Evolutionary conservation across 2,329 filamentous ascomycete species (phyloP), one percentile per base, ranked within the genome.

Genomic region (Microascus cirrosus): DNA sequence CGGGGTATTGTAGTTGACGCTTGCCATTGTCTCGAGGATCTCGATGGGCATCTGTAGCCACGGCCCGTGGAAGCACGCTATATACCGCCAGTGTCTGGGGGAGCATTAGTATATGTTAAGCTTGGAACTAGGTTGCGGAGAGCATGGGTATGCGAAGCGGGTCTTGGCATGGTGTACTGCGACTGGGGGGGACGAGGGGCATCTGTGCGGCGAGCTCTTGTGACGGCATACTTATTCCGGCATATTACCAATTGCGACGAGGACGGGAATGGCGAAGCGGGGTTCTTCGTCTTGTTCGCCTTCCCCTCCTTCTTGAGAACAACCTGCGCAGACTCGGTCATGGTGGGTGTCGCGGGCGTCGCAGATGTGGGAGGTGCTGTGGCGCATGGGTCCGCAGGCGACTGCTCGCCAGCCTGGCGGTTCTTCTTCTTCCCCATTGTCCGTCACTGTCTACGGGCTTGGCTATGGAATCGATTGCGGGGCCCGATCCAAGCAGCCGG

Each of bases 41-140:
- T 93, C 89, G 61, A 84, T 81, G 22, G 89, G 87, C 59, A 93
- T 77, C 70, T 90, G 86, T 15, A 92, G 81, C 90, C 90, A 94
- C 63, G 88, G 85, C 25, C 89, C 90, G 67, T 92, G 86, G 66
- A 89, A 94, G 32, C 85, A 87, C 24, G 88, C 91, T 60, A 94
- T 91, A 69, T 90, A 90, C 62, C 85, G 82, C 89, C 89, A 93
- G 73, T 93, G 88, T 69, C 89, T 93, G 56, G 36, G 55, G 10
- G 22, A 18, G 24, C 48, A n/a, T 56, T 48, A 56, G 36, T 15
- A 28, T 36, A 54, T n/a, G 25, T 28, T 12, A n/a, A 10, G 18
- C 7, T 28, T 53, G 8, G 15, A 18, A n/a, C 25, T 25, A 18
- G 15, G 24, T 28, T 11, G 11, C 20, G 18, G 32, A 35, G 11